Conservation (phyloP, 2,329 filamentous ascomycete species). For the Chalaropsis thielavioides region DNA sequence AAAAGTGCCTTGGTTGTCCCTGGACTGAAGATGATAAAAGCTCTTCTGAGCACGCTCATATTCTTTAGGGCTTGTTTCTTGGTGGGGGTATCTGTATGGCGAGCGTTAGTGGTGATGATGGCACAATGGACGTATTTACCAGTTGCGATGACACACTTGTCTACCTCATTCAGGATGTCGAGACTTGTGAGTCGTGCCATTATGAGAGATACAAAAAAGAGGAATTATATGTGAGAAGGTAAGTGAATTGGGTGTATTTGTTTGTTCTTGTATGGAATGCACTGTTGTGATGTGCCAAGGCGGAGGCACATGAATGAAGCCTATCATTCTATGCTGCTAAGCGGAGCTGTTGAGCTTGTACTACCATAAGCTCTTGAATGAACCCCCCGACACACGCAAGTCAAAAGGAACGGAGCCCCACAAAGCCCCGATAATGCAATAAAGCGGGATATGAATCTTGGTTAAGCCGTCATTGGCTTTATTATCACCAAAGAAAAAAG, state of each 20-base stretch:
- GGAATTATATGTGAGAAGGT: background rate
- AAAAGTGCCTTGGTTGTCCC: slow-evolving; percentile 46
- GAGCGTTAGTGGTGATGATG: background rate
- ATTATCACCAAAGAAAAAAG: too few species aligned
- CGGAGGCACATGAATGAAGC: background rate
- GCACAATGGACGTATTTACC: background rate
- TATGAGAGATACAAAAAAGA: background rate
- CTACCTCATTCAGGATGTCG: slow-evolving; percentile 39
- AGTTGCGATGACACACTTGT: slow-evolving; percentile 34
- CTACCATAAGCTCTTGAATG: background rate
- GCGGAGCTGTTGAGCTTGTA: background rate
- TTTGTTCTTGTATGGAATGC: background rate
- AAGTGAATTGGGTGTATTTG: too few species aligned
- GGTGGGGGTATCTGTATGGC: slow-evolving; percentile 58
- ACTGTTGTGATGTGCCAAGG: background rate
- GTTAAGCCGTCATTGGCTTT: background rate
- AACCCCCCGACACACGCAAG: too few species aligned
- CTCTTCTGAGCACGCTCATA: slow-evolving; percentile 42
- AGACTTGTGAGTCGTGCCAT: slow-evolving; percentile 26
- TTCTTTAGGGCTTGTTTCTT: slow-evolving; percentile 42
- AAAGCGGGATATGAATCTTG: background rate
- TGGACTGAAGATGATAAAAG: slow-evolving; percentile 53
- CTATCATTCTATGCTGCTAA: too few species aligned
- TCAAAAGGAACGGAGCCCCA: background rate
- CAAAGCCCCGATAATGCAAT: background rate